These are phyloP conservation scores for Blastomyces silverae DNA, from an alignment of 2,329 filamentous ascomycete species.

Conservation along the genomic window DNA sequence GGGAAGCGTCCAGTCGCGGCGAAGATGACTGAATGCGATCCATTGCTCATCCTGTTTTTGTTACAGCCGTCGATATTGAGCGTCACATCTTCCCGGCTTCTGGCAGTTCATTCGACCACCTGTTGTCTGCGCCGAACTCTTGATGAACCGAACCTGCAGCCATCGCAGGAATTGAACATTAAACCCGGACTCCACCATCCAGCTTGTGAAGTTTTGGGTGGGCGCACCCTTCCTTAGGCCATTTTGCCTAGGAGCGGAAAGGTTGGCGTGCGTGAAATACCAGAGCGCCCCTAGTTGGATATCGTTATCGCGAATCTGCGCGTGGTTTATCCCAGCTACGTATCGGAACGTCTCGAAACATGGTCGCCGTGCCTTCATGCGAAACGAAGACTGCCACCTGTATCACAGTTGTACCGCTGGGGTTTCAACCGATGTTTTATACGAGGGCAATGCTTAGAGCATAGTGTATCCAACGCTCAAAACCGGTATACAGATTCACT, in stretches of 20 bases:
- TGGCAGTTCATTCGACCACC: neutral
- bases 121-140: too few relatives aligned
- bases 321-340: neutral
- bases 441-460: neutral
- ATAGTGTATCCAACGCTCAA: neutral
- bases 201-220: neutral
- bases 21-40: slow-evolving; percentile 28
- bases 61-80: neutral
- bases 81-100: neutral
- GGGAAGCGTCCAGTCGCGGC: slow-evolving; percentile 23
- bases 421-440: neutral
- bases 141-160: neutral
- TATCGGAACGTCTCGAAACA: neutral
- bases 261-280: neutral
- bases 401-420: neutral
- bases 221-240: neutral
- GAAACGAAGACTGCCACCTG: neutral
- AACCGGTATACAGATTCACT: neutral
- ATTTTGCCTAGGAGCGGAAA: neutral
- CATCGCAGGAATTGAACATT: neutral
- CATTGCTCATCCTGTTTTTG: neutral
- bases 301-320: neutral
- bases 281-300: neutral
- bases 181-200: neutral
- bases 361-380: neutral